Percentiles rank a stretch among this genome's conserved stretches.
These are phyloP conservation scores for Penstemon eatonii DNA, from an alignment of 257 asterid genomes.

Conservation along the genomic window DNA sequence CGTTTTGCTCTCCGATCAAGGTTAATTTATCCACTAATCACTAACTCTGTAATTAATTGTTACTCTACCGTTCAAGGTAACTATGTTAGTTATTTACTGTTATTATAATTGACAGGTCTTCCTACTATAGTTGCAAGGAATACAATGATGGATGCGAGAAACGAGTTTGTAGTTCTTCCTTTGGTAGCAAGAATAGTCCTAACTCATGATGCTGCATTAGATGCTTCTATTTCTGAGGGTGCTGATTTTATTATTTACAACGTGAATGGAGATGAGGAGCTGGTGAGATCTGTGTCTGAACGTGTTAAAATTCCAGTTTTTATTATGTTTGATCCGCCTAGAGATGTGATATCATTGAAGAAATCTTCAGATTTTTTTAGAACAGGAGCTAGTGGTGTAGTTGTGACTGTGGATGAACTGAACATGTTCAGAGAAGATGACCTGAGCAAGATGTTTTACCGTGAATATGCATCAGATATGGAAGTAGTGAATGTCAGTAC, in stretches of 20 bases:
- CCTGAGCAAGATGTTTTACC: conserved; percentile 44
- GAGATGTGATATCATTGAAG: conserved; percentile 35
- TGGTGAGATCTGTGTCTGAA: conserved; percentile 51
- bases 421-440: conserved; percentile 45
- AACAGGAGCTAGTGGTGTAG: conserved; percentile 86
- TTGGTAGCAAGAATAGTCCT: conserved; percentile 82
- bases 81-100: conserved; percentile 3
- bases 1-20: conserved; percentile 93
- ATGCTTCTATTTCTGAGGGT: conserved; percentile 84
- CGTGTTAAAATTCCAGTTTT: conserved; percentile 74
- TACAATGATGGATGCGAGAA: conserved; percentile 72
- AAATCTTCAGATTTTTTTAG: conserved; percentile 41
- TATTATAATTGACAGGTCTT: conserved; percentile 53
- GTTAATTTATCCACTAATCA: conserved; percentile 30
- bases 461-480: conserved; percentile 32
- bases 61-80: not conserved
- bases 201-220: conserved; percentile 66
- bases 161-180: conserved; percentile 76
- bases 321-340: conserved; percentile 49
- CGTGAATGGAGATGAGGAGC: conserved; percentile 46
- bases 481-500: conserved; percentile 40
- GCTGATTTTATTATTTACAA: conserved; percentile 84
- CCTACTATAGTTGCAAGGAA: conserved; percentile 94
- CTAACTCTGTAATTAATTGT: too few species aligned
- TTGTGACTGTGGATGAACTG: conserved; percentile 63